Evolutionary conservation across 164 flowering plant species (phyloP).

Genomic region (Piper betle): DNA sequence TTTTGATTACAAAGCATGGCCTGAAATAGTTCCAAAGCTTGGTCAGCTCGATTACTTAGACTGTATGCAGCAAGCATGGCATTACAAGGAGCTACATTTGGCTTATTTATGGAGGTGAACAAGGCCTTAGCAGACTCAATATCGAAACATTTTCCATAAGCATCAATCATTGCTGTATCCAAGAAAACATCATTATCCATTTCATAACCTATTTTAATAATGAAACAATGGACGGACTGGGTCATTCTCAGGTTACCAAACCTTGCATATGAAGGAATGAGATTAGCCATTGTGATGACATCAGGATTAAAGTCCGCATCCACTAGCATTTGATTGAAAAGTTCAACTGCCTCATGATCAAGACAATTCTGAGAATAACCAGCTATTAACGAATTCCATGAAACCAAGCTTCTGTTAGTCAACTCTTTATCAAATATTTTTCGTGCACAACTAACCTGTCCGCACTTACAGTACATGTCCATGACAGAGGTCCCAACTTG

Average conservation of each 20-base stretch:
- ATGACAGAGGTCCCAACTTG: conserved; percentile 23
- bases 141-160: conserved; percentile 28
- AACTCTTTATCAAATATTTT: conserved; percentile 23
- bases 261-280: conserved; percentile 25
- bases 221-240: conserved; percentile 17
- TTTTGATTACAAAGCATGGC: conserved; percentile 14
- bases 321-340: conserved; percentile 13
- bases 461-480: conserved; percentile 30
- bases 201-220: conserved; percentile 20
- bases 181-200: conserved; percentile 21
- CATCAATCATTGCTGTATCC: conserved; percentile 28
- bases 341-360: conserved; percentile 16
- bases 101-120: conserved; percentile 15
- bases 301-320: conserved; percentile 21
- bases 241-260: conserved; percentile 10
- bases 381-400: conserved; percentile 28
- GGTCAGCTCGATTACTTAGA: conserved; percentile 11
- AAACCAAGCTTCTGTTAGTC: conserved; percentile 21
- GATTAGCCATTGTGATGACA: conserved; percentile 28
- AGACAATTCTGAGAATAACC: conserved; percentile 29
- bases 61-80: conserved; percentile 22
- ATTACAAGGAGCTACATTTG: conserved; percentile 22
- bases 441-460: conserved; percentile 19
- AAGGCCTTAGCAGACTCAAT: conserved; percentile 17
- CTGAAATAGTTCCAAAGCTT: conserved; percentile 15